Evolutionary conservation across 2,329 filamentous ascomycete genomes (phyloP), one percentile per base, ranked within the genome.

Genomic region (Epichloe uncinata): DNA sequence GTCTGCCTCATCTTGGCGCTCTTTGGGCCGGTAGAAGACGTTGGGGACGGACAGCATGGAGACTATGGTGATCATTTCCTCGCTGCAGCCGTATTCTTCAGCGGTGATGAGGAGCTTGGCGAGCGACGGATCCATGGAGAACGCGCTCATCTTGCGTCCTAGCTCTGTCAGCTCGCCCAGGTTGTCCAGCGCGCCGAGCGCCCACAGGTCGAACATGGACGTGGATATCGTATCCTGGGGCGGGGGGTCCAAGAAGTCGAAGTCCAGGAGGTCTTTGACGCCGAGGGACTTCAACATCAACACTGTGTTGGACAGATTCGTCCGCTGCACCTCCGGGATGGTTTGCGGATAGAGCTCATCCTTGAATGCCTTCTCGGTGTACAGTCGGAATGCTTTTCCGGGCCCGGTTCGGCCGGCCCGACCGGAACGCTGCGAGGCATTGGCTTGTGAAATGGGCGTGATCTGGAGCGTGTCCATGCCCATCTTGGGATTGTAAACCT

Each of bases 401-500:
- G 93, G 93, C 0, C 93, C 93, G 7, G 94, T 98, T 58, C 93
- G 81, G 16, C 93, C 93, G 42, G 93, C 93, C 64, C 93, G 86
- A 52, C 93, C 93, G 38, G 93, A 91, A 60, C 93, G 82, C 63
- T 98, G 93, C 4, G 86, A 89, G 4, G 89, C 85, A 65, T 98
- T 98, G 57, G 93, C 93, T 65, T 98, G 93, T 2, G 90, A 96
- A 48, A 98, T 94, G 0, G 93, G 93, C 0, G 93, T 98, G 57
- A 98, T 95, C 61, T 97, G 93, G 13, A 98, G 78, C 0, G 91
- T 96, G 61, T 98, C 93, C 93, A 98, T 98, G 51, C 93, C 93
- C 88, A 98, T 97, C 48, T 89, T 86, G 5, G 93, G 90, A 60
- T 98, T 98, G 69, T 97, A 98, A 4, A 98, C 93, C 65, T 98